Conservation (phyloP, 352 stramenopile species). For the Pythium vanterpoolii region DNA sequence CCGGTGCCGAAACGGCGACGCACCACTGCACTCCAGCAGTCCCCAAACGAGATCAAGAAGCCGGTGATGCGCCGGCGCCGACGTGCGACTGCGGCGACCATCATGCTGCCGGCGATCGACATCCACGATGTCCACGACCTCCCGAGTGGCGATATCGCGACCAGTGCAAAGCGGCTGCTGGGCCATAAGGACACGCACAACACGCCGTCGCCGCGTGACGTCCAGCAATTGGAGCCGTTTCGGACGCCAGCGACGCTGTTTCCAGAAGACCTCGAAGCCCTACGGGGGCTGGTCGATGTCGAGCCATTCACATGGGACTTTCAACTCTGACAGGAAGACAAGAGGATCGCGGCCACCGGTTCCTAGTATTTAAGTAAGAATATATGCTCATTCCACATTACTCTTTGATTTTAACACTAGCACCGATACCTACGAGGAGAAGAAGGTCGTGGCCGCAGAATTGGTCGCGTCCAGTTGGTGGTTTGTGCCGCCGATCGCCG, state of each 20-base stretch:
- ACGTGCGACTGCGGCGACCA: background rate
- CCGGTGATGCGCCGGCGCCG: background rate
- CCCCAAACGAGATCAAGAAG: constrained; percentile 1
- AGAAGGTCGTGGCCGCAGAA: constrained; percentile 1
- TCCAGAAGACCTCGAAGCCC: constrained; percentile 21
- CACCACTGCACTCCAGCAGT: too few relatives aligned
- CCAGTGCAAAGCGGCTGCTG: too few relatives aligned
- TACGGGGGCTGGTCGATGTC: constrained; percentile 14
- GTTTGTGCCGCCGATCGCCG: constrained; percentile 45
- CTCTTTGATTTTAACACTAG: background rate
- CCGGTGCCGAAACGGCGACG: background rate
- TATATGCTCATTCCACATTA: too few relatives aligned
- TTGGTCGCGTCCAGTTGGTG: constrained; percentile 27
- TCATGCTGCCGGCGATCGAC: constrained; percentile 21
- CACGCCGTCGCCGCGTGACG: constrained; percentile 17
- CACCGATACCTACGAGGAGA: background rate
- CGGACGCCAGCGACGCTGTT: constrained; percentile 18
- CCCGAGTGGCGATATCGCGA: background rate
- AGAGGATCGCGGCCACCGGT: too few relatives aligned
- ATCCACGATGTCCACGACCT: constrained; percentile 2
- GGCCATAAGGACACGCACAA: background rate
- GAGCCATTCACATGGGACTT: constrained; percentile 1
- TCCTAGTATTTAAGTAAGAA: too few relatives aligned
- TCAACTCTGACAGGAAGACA: background rate
- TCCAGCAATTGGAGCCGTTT: constrained; percentile 18